Conservation (phyloP, 441 rosid genomes). For the Croton laevigatus region DNA sequence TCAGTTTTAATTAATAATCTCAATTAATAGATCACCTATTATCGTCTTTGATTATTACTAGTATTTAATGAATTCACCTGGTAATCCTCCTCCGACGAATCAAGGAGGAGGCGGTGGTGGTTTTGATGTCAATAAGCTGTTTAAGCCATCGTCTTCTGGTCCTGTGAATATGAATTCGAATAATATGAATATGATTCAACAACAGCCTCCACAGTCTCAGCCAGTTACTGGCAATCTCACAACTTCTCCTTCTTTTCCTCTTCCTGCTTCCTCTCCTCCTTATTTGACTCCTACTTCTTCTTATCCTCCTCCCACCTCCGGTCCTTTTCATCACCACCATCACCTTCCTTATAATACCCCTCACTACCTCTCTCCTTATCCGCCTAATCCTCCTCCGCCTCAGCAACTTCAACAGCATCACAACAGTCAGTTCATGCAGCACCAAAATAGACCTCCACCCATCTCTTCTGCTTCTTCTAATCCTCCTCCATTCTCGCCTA, state of each 20-base stretch:
- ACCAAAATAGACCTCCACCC: conserved; percentile 27
- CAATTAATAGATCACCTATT: conserved; percentile 8
- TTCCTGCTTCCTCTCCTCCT: conserved; percentile 33
- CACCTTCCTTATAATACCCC: conserved; percentile 31
- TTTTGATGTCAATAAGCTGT: conserved; percentile 39
- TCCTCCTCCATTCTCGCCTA: conserved; percentile 28
- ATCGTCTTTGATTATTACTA: neutral
- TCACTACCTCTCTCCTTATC: conserved; percentile 38
- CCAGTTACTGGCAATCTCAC: conserved; percentile 22
- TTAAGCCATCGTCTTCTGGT: conserved; percentile 36
- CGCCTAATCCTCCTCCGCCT: conserved; percentile 34
- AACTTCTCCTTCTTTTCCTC: conserved; percentile 41
- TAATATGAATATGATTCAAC: conserved; percentile 10
- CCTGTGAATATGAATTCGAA: conserved; percentile 19
- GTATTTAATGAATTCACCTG: conserved; percentile 35
- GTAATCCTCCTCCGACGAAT: conserved; percentile 32
- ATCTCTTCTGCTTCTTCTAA: conserved; percentile 17
- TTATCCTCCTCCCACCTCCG: conserved; percentile 51
- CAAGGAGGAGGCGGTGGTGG: conserved; percentile 15
- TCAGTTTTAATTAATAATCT: neutral
- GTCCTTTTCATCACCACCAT: conserved; percentile 23
- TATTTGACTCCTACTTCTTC: conserved; percentile 49
- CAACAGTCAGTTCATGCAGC: conserved; percentile 24
- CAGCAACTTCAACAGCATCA: conserved; percentile 27
- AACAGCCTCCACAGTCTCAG: conserved; percentile 21